Base-by-base conservation (phyloP, 2,329 filamentous ascomycete species). In the Trichoderma koningiopsis region DNA sequence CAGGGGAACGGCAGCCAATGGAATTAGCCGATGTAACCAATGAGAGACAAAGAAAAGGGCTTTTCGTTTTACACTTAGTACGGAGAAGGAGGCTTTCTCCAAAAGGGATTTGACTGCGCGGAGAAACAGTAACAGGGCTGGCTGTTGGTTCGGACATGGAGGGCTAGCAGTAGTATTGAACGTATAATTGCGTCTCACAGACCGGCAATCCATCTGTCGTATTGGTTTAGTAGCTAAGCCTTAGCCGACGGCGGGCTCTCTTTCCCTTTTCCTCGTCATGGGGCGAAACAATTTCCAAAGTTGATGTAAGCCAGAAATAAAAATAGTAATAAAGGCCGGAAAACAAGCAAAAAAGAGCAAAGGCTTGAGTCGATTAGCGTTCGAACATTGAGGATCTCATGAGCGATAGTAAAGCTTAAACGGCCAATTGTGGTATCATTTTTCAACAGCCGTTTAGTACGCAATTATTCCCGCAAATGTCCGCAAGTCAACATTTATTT, bases 1-100 rank as follows among this genome's bases (percentile, higher is more conserved):
- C 19, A 62, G 16, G n/a, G 35, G n/a, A 27, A 13, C 22, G 11
- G 40, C 24, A 19, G 37, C 37, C 37, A 35, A 35, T 31, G 49
- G 14, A 16, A 33, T 49, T 43, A 58, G 37, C 53, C 63, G 53
- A 66, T 58, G 29, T 35, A 58, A 49, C 63, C 53, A 58, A 66
- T 57, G 53, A 58, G 63, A 58, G 53, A 58, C 53, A 52, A 65
- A 22, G 29, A 31, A 37, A 64, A 33, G 33, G 52, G 37, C 37
- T 40, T 40, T 40, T 40, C 5, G 5, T 40, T 40, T n/a, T 56
- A 43, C 24, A 13, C 24, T 57, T 57, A 22, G 37, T 52, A 57
- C 24, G 52, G 43, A 19, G 31, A n/a, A 35, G 31, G 43, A 13
- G 33, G 33, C 19, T n/a, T n/a, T 43, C 13, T 24, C 14, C 19